Evolutionary conservation across 129 eudicot species (phyloP).

Genomic region (Oenanthe sinensis): DNA sequence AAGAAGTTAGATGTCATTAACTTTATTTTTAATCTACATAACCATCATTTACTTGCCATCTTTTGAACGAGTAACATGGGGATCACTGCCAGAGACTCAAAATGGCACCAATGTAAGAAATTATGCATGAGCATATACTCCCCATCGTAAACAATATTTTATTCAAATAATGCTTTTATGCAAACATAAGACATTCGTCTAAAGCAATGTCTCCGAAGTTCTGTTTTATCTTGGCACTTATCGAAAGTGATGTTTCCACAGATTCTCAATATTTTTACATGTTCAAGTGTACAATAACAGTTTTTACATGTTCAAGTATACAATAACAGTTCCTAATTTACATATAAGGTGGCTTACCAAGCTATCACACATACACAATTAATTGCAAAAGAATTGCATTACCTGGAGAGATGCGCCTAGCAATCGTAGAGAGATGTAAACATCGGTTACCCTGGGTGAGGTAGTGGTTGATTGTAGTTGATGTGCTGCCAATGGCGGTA

Average conservation of each 20-base stretch:
- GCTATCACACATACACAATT: background rate
- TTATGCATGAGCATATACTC: background rate
- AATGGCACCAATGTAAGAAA: background rate
- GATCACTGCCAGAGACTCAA: background rate
- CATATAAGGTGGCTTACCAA: background rate
- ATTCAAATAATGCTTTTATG: background rate
- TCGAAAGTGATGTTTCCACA: background rate
- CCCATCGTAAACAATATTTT: background rate
- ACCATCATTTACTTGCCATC: background rate
- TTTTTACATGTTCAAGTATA: background rate
- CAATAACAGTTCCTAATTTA: background rate
- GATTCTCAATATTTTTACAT: background rate
- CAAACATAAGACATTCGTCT: background rate
- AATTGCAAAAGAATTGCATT: background rate
- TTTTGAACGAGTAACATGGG: background rate
- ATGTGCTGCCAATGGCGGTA: background rate
- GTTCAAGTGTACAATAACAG: background rate
- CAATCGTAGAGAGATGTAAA: background rate
- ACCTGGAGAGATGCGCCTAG: slow-evolving; percentile 1
- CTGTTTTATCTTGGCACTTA: background rate
- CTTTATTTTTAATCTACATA: background rate
- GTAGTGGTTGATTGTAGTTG: background rate
- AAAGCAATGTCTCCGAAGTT: background rate
- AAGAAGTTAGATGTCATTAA: background rate
- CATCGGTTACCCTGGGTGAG: background rate